A percentile compares a stretch with the other conserved stretches of the same genome.
phyloP scores from a whole-genome alignment of 2,329 filamentous ascomycete species.

The Ceratocystis colombiana region DNA sequence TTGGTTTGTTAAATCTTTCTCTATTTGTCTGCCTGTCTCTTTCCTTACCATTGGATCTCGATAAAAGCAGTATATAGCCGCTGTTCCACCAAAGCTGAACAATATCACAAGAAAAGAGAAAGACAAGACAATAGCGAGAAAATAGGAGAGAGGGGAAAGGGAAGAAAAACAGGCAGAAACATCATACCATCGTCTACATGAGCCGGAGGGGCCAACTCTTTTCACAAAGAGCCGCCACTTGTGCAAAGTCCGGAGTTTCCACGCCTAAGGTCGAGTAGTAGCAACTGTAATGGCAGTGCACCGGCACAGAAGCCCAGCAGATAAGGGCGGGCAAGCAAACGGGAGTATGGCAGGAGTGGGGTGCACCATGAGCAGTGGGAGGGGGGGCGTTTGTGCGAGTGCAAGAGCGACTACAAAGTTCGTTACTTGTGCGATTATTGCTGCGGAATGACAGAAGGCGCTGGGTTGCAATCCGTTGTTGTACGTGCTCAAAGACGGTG shows the following conservation, averaged over 20 bases:
- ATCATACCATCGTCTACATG: constrained; percentile 26
- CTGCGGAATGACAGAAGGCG: constrained; percentile 1
- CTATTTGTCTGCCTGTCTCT: too few relatives aligned
- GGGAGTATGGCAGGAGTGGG: not conserved
- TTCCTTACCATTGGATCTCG: too few relatives aligned
- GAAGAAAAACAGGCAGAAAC: constrained; percentile 10
- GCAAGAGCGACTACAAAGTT: too few relatives aligned
- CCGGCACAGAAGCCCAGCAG: not conserved
- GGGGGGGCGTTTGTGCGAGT: not conserved
- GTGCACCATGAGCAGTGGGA: not conserved
- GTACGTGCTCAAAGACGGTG: too few relatives aligned
- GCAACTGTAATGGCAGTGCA: constrained; percentile 6
- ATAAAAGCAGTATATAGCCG: not conserved
- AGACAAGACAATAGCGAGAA: not conserved
- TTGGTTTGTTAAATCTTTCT: too few relatives aligned
- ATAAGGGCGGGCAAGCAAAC: not conserved
- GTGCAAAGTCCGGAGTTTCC: not conserved
- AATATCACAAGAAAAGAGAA: not conserved
- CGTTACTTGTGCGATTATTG: not conserved
- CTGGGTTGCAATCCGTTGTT: not conserved
- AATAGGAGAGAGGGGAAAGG: not conserved
- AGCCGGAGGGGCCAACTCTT: constrained; percentile 25
- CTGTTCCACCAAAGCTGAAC: not conserved
- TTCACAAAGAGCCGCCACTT: constrained; percentile 18
- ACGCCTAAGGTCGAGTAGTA: constrained; percentile 10